A percentile compares a stretch with the other conserved stretches of the same genome.
Conservation (phyloP, 768 basidiomycete species). For the Epithele typhae region DNA sequence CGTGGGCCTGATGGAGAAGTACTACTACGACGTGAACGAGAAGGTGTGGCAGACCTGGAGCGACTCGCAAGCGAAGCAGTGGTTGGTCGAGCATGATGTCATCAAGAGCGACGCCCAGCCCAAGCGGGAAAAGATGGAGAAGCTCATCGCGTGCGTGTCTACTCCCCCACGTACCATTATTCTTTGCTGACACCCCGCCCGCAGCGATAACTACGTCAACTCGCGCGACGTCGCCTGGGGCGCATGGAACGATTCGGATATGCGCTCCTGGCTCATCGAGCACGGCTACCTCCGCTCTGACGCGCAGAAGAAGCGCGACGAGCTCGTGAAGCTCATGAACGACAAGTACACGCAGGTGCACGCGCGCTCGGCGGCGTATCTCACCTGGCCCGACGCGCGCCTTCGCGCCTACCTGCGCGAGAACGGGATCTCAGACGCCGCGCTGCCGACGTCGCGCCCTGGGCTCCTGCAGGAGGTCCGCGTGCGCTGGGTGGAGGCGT, state of each 20-base stretch:
- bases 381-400: conserved; percentile 90
- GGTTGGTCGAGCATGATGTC: conserved; percentile 72
- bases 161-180: too few species aligned
- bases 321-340: conserved; percentile 68
- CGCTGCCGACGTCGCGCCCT: conserved; percentile 59
- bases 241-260: conserved; percentile 71
- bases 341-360: conserved; percentile 47
- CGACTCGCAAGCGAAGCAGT: conserved; percentile 70
- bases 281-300: conserved; percentile 59
- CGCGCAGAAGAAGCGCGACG: conserved; percentile 61
- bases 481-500: conserved; percentile 72
- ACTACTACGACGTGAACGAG: conserved; percentile 55
- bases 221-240: conserved; percentile 57
- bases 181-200: too few species aligned
- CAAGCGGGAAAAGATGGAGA: conserved; percentile 71
- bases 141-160: conserved; percentile 56
- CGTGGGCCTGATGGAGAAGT: conserved; percentile 62
- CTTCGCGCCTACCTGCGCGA: conserved; percentile 86
- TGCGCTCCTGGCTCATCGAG: conserved; percentile 71
- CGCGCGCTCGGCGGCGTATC: conserved; percentile 53
- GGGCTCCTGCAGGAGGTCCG: conserved; percentile 82
- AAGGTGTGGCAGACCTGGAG: conserved; percentile 54
- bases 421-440: conserved; percentile 66
- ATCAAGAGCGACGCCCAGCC: conserved; percentile 68
- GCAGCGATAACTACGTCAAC: conserved; percentile 64